Base-by-base conservation (phyloP, 768 basidiomycete species). In the Postia placenta region DNA sequence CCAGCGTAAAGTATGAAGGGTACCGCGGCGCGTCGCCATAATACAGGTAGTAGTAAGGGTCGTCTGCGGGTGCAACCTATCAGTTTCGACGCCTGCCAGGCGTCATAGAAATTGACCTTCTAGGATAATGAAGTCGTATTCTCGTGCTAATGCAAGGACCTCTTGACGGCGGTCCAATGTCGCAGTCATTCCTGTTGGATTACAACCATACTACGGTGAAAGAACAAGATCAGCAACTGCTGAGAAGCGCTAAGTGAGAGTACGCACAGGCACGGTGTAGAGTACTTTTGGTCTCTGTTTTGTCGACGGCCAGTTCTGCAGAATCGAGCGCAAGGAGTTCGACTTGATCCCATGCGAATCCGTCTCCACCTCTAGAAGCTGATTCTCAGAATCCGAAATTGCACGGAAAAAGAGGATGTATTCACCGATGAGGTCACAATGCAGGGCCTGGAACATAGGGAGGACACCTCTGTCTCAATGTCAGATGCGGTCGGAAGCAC, bases 181-280 rank as follows among this genome's bases (percentile, higher is more conserved):
- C 6, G 86, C 79, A 7, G 91, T 92, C 67, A 81, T 81, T 1
- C 93, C 93, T 5, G 86, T 89, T 2, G 92, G 93, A 66, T 95
- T 94, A 56, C 86, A 87, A 26, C 92, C 92, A 60, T 87, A 87
- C 85, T 88, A n/a, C n/a, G n/a, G n/a, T n/a, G 49, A 46, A 20
- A 17, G 23, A 23, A 4, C 4, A 1, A n/a, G 35, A 12, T 47
- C 14, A 1, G 23, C 38, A 7, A 39, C 26, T 20, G 11, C 28
- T 35, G 14, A 38, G 46, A 56, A 42, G 4, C 49, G 35, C 49
- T 42, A 30, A 50, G 27, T 19, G 24, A 40, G 25, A 35, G 14
- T 9, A 49, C 48, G 62, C 62, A 87, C 86, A 5, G 83, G 85
- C 33, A 92, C 83, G 2, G 83, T 92, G 67, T 95, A 96, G 38